A percentile compares a stretch with the other conserved stretches of the same genome.
Evolutionary conservation across 2,329 filamentous ascomycete genomes (phyloP).

Genomic region (Colletotrichum abscissum): DNA sequence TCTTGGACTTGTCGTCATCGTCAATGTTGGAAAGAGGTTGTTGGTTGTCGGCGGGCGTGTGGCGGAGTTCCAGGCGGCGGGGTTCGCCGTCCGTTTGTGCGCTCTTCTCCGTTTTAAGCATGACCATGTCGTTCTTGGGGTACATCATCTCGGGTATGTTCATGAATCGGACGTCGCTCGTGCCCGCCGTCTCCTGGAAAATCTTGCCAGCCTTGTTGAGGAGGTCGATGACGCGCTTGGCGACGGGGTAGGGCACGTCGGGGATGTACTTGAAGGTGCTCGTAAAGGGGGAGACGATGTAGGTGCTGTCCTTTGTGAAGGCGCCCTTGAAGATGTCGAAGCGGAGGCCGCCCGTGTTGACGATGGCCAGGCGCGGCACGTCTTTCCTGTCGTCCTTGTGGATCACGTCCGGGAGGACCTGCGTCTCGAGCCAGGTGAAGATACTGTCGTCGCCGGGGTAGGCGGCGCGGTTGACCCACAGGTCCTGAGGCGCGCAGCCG

Average conservation of each 20-base stretch:
- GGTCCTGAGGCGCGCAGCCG: slow-evolving; percentile 84
- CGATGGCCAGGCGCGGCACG: slow-evolving; percentile 76
- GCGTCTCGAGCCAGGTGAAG: slow-evolving; percentile 81
- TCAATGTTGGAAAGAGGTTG: slow-evolving; percentile 41
- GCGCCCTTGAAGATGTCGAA: slow-evolving; percentile 95
- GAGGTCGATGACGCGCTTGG: slow-evolving; percentile 73
- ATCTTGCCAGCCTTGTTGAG: slow-evolving; percentile 68
- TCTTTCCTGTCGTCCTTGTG: slow-evolving; percentile 67
- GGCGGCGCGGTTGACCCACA: slow-evolving; percentile 84
- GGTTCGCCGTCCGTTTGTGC: slow-evolving; percentile 36
- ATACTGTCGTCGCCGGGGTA: slow-evolving; percentile 82
- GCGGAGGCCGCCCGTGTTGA: slow-evolving; percentile 91
- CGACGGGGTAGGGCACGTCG: slow-evolving; percentile 83
- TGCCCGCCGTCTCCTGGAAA: slow-evolving; percentile 43
- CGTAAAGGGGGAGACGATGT: slow-evolving; percentile 87
- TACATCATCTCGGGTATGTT: slow-evolving; percentile 60
- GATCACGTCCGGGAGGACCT: slow-evolving; percentile 78
- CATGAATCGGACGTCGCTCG: slow-evolving; percentile 57
- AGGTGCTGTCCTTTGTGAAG: slow-evolving; percentile 90
- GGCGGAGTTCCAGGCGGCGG: slow-evolving; percentile 46
- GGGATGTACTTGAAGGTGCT: slow-evolving; percentile 82
- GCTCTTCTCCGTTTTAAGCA: slow-evolving; percentile 21
- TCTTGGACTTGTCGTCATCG: slow-evolving; percentile 37
- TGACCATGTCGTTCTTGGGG: slow-evolving; percentile 37
- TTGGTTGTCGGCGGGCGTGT: slow-evolving; percentile 40